A percentile compares a stretch with the other conserved stretches of the same genome.
Conservation (phyloP, 23 red algal species). For the Agarophyton chilense region DNA sequence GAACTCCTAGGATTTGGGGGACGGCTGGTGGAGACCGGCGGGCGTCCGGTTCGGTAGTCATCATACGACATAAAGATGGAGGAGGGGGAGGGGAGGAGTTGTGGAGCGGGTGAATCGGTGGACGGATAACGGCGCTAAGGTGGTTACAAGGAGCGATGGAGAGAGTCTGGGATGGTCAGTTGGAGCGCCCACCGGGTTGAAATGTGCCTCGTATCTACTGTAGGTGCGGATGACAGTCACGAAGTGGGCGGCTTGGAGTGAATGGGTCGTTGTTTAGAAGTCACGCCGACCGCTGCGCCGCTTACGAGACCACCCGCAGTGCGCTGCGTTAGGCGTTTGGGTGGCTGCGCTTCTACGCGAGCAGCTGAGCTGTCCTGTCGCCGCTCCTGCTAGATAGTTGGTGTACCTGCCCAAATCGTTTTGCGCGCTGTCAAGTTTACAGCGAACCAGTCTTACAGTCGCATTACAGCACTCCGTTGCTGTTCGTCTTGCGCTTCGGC, state of each 20-base stretch:
- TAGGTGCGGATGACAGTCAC: neutral
- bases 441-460: neutral
- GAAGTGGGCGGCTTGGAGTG: too few species aligned
- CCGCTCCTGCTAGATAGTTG: too few species aligned
- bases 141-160: neutral
- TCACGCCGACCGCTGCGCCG: neutral
- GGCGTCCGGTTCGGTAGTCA: constrained; percentile 72
- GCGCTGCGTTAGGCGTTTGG: neutral
- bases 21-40: constrained; percentile 23
- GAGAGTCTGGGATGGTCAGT: neutral
- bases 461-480: neutral
- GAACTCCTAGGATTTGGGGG: constrained; percentile 7
- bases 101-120: neutral
- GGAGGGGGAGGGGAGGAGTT: neutral
- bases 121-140: neutral
- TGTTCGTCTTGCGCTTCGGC: neutral
- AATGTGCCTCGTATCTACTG: neutral
- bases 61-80: constrained; percentile 67
- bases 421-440: neutral
- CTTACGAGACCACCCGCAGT: neutral
- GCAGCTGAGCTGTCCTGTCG: too few species aligned
- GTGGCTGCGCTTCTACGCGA: neutral
- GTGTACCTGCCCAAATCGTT: neutral
- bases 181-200: too few species aligned
- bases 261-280: too few species aligned